These are phyloP conservation scores for Endoconidiophora polonica DNA, from an alignment of 2,329 filamentous ascomycete genomes.

Conservation along the genomic window DNA sequence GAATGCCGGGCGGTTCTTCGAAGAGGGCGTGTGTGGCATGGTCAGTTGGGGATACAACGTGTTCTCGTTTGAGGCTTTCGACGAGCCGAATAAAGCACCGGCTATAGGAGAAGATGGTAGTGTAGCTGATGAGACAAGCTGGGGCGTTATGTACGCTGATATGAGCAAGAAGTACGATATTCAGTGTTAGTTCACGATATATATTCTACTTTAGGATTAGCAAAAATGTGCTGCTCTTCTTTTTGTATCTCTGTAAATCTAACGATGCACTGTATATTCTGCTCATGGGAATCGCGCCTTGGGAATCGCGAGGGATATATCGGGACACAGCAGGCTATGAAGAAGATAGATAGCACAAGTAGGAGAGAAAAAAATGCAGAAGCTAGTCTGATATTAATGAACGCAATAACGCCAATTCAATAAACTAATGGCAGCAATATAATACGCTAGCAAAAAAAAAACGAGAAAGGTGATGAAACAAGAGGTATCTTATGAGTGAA, in stretches of 20 bases:
- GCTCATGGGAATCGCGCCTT: too few relatives aligned
- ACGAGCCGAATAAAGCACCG: constrained; percentile 54
- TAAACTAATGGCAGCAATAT: too few relatives aligned
- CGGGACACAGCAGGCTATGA: too few relatives aligned
- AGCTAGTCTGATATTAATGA: too few relatives aligned
- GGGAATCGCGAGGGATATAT: too few relatives aligned
- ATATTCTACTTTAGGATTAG: neutral
- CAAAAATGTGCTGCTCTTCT: neutral
- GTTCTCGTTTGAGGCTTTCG: constrained; percentile 60
- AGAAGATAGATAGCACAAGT: neutral
- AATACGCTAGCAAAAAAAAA: too few relatives aligned
- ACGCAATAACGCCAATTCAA: too few relatives aligned
- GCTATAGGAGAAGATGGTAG: constrained; percentile 46
- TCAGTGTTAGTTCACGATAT: constrained; percentile 15
- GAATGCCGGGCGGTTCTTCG: constrained; percentile 44
- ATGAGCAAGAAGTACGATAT: constrained; percentile 36
- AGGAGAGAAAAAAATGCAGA: too few relatives aligned
- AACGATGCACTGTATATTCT: neutral
- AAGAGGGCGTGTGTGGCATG: constrained; percentile 45
- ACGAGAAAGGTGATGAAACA: too few relatives aligned
- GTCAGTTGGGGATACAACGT: constrained; percentile 49
- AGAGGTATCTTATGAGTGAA: too few relatives aligned
- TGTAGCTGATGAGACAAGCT: constrained; percentile 46
- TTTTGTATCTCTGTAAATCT: neutral
- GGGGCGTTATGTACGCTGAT: constrained; percentile 49